phyloP scores from a whole-genome alignment of 495 filamentous ascomycete genomes.

The Daldinia concentrica region DNA sequence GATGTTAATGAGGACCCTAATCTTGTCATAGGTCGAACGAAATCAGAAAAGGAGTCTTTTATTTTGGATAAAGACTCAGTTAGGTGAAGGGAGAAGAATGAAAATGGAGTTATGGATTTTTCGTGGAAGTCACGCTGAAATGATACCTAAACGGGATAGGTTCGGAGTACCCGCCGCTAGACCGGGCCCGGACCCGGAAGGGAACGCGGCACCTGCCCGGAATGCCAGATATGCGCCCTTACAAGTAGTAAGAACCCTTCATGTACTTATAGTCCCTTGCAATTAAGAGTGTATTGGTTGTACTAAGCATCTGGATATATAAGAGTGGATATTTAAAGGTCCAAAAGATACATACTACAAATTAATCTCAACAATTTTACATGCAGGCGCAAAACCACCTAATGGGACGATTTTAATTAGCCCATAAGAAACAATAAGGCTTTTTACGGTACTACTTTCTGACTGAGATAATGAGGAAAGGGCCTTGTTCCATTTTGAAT shows the following conservation, averaged over 20 bases:
- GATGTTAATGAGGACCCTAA: background rate
- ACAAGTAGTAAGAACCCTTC: background rate
- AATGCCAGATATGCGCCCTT: background rate
- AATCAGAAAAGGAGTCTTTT: background rate
- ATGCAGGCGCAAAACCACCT: background rate
- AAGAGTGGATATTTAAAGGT: background rate
- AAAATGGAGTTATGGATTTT: background rate
- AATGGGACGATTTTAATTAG: background rate
- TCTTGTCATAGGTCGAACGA: background rate
- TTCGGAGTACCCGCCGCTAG: slow-evolving; percentile 1
- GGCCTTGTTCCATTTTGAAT: background rate
- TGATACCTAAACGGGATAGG: slow-evolving; percentile 1
- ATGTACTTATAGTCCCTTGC: background rate
- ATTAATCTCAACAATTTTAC: background rate
- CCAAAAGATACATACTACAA: background rate
- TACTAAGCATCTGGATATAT: background rate
- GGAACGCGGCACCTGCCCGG: background rate
- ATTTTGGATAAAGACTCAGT: background rate
- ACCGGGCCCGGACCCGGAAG: background rate
- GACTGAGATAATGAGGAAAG: background rate
- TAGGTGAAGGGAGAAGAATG: background rate
- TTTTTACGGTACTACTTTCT: background rate
- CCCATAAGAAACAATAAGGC: background rate
- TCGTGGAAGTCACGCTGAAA: background rate
- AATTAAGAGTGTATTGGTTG: background rate